Evolutionary conservation across 1,139 yeast species (phyloP).

Genomic region (Pichia sp.): DNA sequence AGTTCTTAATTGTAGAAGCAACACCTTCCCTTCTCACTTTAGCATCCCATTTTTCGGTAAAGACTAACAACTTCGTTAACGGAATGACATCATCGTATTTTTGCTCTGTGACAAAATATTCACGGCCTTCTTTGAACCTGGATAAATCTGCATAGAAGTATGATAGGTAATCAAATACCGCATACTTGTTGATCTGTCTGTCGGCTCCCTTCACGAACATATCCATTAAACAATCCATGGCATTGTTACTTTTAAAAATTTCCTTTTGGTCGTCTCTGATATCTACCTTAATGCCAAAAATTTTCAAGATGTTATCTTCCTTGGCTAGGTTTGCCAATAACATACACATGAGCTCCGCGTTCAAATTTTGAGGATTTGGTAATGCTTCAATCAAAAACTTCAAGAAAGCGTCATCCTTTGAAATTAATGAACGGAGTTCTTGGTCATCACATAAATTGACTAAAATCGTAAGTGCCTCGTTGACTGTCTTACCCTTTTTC

Average conservation of each 20-base stretch:
- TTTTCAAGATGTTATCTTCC: slow-evolving; percentile 52
- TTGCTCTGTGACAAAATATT: slow-evolving; percentile 68
- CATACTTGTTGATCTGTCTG: slow-evolving; percentile 63
- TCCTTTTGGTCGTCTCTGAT: slow-evolving; percentile 33
- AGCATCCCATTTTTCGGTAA: slow-evolving; percentile 76
- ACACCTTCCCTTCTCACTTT: slow-evolving; percentile 86
- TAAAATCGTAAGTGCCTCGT: slow-evolving; percentile 71
- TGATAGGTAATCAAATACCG: slow-evolving; percentile 77
- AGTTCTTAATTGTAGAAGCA: slow-evolving; percentile 87
- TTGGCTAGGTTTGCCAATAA: slow-evolving; percentile 82
- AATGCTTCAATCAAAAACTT: slow-evolving; percentile 52
- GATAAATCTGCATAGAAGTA: slow-evolving; percentile 90
- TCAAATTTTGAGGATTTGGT: slow-evolving; percentile 51
- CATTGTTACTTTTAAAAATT: slow-evolving; percentile 51
- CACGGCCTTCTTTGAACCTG: slow-evolving; percentile 66
- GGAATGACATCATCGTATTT: slow-evolving; percentile 77
- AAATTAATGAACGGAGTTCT: slow-evolving; percentile 59
- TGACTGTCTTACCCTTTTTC: slow-evolving; percentile 41
- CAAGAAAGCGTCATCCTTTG: slow-evolving; percentile 59
- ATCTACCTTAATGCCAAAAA: slow-evolving; percentile 48
- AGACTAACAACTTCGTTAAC: slow-evolving; percentile 71
- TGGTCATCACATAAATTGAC: slow-evolving; percentile 77
- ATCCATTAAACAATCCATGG: slow-evolving; percentile 83
- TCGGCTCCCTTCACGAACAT: slow-evolving; percentile 85
- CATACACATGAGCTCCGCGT: slow-evolving; percentile 82